A percentile compares a stretch with the other conserved stretches of the same genome.
Conservation (phyloP, 306 rosid genomes). For the Potentilla sterilis region DNA sequence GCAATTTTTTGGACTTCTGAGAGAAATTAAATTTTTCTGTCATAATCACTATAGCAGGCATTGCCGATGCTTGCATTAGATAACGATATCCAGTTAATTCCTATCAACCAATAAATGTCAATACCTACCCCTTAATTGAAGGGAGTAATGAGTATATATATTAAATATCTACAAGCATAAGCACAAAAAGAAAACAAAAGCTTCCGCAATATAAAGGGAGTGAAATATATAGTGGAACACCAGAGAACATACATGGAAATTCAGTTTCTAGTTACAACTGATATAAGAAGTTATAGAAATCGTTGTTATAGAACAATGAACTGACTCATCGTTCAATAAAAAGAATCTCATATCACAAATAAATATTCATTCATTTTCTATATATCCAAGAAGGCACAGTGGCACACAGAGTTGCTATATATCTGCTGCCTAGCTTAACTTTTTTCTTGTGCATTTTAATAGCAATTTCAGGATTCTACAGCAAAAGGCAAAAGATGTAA, state of each 20-base stretch:
- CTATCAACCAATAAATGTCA: neutral
- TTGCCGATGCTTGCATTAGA: neutral
- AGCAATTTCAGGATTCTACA: neutral
- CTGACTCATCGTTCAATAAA: no score
- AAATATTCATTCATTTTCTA: neutral
- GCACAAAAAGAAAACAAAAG: neutral
- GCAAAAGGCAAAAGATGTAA: neutral
- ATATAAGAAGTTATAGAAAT: neutral
- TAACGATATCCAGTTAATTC: neutral
- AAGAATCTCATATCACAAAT: no score
- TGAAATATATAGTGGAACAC: neutral
- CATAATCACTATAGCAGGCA: neutral
- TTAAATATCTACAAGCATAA: neutral
- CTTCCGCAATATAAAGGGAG: neutral
- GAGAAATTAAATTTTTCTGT: neutral
- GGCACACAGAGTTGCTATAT: no score
- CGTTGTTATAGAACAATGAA: no score
- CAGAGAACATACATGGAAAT: neutral
- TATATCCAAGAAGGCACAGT: no score
- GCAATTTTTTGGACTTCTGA: neutral
- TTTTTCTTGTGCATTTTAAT: neutral
- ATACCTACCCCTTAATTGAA: neutral
- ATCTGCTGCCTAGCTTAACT: no score
- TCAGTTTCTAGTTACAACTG: neutral
- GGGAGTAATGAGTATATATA: neutral